phyloP scores from a whole-genome alignment of 129 eudicot species.

The Glebionis coronaria region DNA sequence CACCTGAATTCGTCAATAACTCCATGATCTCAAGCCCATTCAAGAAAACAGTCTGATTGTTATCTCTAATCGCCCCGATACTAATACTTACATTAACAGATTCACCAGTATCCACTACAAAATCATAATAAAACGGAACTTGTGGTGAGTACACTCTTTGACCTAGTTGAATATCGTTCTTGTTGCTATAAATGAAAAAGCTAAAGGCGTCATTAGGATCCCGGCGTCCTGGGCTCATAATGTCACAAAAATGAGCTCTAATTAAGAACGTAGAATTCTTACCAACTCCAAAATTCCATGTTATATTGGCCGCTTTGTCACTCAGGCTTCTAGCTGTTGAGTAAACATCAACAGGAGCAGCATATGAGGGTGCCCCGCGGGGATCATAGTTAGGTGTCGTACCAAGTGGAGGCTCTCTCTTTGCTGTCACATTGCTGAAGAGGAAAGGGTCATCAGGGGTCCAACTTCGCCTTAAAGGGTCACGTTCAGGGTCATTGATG shows the following conservation, averaged over 20 bases:
- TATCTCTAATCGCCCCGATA: not conserved
- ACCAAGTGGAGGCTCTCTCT: no score
- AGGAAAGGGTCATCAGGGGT: conserved; percentile 43
- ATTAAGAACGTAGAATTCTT: not conserved
- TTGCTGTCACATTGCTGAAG: conserved; percentile 13
- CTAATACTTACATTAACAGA: not conserved
- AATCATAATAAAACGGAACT: not conserved
- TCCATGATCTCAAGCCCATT: not conserved
- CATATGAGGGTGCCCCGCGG: conserved; percentile 8
- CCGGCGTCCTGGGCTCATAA: not conserved
- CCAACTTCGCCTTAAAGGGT: conserved; percentile 53
- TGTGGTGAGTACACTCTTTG: not conserved
- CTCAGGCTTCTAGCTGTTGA: conserved; percentile 41
- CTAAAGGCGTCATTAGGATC: not conserved
- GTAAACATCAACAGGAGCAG: conserved; percentile 53
- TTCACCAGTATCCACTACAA: not conserved
- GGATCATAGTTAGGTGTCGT: no score
- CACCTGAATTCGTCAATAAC: not conserved
- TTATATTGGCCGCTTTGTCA: not conserved
- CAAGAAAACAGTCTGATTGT: not conserved
- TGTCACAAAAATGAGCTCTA: not conserved
- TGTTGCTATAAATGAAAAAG: not conserved
- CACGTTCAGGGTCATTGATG: conserved; percentile 10
- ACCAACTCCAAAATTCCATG: not conserved
- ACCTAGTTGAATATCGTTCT: not conserved